These are phyloP conservation scores for Furcasterigmium sp. DNA, from an alignment of 2,329 filamentous ascomycete genomes.

Conservation along the genomic window DNA sequence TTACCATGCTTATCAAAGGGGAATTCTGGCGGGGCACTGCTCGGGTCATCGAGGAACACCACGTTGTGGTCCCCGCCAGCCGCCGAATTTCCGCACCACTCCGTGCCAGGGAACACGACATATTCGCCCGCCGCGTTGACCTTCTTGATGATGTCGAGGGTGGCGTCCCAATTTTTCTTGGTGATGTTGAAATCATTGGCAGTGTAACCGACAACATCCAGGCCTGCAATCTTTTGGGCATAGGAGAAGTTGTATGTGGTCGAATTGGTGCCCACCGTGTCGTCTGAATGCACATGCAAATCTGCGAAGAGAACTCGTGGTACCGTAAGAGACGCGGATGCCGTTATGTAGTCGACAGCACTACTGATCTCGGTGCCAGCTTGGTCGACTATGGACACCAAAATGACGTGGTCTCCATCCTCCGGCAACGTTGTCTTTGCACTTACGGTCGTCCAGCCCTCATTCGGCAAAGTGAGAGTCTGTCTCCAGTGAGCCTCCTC, in stretches of 20 bases:
- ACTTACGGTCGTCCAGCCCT: constrained; percentile 7
- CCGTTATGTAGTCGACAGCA: constrained; percentile 11
- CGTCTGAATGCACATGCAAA: constrained; percentile 29
- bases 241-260: constrained; percentile 30
- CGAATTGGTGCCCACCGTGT: constrained; percentile 28
- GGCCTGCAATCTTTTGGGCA: constrained; percentile 24
- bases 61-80: constrained; percentile 28
- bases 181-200: constrained; percentile 33
- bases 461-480: not conserved
- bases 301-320: constrained; percentile 23
- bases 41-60: constrained; percentile 25
- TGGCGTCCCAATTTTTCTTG: constrained; percentile 21
- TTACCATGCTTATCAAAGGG: constrained; percentile 23
- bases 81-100: constrained; percentile 29
- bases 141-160: constrained; percentile 16
- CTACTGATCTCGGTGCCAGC: not conserved
- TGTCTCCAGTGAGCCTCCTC: not conserved
- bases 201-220: constrained; percentile 29
- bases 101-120: constrained; percentile 25
- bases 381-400: not conserved
- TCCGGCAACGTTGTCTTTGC: not conserved
- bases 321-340: constrained; percentile 11
- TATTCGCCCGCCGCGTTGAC: constrained; percentile 18
- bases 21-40: constrained; percentile 17
- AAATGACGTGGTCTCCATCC: constrained; percentile 4